Base-by-base conservation (phyloP, 371 early-diverging fungal species). In the Furculomyces boomerangus region DNA sequence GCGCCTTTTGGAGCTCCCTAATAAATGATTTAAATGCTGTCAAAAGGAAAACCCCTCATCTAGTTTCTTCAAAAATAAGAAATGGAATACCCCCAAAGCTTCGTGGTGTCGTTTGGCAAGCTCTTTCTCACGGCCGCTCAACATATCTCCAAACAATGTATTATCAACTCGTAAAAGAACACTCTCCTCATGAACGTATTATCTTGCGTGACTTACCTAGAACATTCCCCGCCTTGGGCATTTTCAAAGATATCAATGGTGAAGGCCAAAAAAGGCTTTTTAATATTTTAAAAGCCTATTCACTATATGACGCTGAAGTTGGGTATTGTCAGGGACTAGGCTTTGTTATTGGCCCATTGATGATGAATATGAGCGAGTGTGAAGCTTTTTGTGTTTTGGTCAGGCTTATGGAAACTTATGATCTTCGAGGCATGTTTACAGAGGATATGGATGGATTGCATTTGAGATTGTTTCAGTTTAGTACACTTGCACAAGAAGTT, bases 361-460 rank as follows among this genome's bases (percentile, higher is more conserved):
- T 95, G 32, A 63, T 91, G 56, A 90, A 88, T 68, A 91, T 95
- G 93, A 88, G 89, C 14, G 93, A 95, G 55, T 91, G 91, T 65
- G 86, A 89, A 62, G 87, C 93, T 0, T 95, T 95, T 68, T 86
- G 88, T 64, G 80, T 86, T 28, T 67, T 91, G 1, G 90, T 89
- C 1, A 75, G 81, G 30, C 64, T 93, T 59, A 92, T 95, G 93
- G 74, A 77, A 55, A 72, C 72, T 3, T 90, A 89, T 57, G 75
- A 74, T 50, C 67, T 95, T 57, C 80, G 93, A 39, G 81, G 78
- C 0, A 80, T 90, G 60, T 95, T 83, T 57, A 80, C 88, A 27
- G 87, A 92, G 3, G 77, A 81, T 53, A 83, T 88, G 82, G 73
- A 77, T 8, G 77, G 82, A 10, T 73, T 93, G 45, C 83, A 88